These are phyloP conservation scores for Endoconidiophora laricicola DNA, from an alignment of 2,329 filamentous ascomycete genomes.

Conservation along the genomic window DNA sequence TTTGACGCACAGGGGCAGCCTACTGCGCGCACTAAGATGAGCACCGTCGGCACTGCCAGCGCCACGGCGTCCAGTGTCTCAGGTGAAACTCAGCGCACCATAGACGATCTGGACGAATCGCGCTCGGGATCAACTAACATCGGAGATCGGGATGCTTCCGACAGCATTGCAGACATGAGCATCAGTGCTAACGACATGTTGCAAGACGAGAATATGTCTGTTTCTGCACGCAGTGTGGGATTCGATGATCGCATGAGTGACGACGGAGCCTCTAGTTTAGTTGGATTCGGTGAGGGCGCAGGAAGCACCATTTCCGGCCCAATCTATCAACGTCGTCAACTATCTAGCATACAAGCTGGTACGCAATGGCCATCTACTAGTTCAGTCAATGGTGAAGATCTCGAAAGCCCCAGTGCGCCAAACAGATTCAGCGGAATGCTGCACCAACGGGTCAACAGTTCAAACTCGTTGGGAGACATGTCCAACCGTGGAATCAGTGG, in stretches of 20 bases:
- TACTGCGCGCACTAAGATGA: conserved; percentile 54
- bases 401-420: conserved; percentile 1
- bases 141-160: conserved; percentile 46
- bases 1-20: conserved; percentile 64
- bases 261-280: conserved; percentile 66
- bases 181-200: conserved; percentile 32
- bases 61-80: conserved; percentile 52
- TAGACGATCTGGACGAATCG: conserved; percentile 38
- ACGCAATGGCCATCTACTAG: not conserved
- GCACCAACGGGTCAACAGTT: conserved; percentile 8
- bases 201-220: conserved; percentile 33
- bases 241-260: conserved; percentile 66
- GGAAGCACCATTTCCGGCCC: conserved; percentile 71
- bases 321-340: conserved; percentile 40
- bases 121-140: conserved; percentile 6
- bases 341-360: not conserved
- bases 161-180: conserved; percentile 38
- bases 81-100: conserved; percentile 31
- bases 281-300: conserved; percentile 85
- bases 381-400: not conserved
- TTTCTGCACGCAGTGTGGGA: conserved; percentile 30
- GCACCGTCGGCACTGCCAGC: conserved; percentile 79
- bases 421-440: not conserved
- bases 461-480: conserved; percentile 8
- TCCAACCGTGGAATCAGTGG: not conserved